phyloP scores from a whole-genome alignment of 73 alveolate species.

The Diophrys appendiculata region DNA sequence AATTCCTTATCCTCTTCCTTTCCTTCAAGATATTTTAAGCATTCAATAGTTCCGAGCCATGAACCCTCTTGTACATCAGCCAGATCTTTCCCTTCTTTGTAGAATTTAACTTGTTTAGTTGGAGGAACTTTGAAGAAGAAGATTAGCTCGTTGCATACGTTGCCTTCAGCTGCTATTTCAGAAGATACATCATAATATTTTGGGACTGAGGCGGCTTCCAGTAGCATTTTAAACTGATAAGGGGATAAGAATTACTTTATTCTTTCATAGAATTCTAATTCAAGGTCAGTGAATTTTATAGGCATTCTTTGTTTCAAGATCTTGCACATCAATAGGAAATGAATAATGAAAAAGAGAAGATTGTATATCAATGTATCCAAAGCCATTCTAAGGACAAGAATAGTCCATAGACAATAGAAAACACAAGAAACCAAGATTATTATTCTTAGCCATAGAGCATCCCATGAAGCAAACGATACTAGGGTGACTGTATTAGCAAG shows the following conservation, averaged over 20 bases:
- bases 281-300: constrained; percentile 21
- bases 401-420: not conserved
- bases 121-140: constrained; percentile 26
- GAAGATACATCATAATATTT: not conserved
- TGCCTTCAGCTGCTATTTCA: constrained; percentile 16
- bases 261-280: constrained; percentile 8
- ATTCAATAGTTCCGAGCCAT: constrained; percentile 27
- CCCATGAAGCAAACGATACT: constrained; percentile 10
- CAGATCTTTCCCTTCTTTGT: constrained; percentile 4
- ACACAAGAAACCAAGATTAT: not conserved
- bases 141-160: constrained; percentile 18
- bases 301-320: constrained; percentile 22
- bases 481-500: constrained; percentile 9
- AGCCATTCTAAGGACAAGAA: not conserved
- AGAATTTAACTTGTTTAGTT: constrained; percentile 3
- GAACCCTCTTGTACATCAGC: constrained; percentile 7
- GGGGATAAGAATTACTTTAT: constrained; percentile 4
- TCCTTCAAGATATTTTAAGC: not conserved
- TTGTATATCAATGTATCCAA: constrained; percentile 23
- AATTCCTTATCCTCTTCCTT: not conserved
- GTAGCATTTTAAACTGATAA: constrained; percentile 20
- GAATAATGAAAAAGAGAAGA: constrained; percentile 2
- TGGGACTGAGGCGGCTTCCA: constrained; percentile 5
- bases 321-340: constrained; percentile 8
- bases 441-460: constrained; percentile 11